These are phyloP conservation scores for Paraphoma chrysanthemicola DNA, from an alignment of 2,329 filamentous ascomycete genomes.

Conservation along the genomic window DNA sequence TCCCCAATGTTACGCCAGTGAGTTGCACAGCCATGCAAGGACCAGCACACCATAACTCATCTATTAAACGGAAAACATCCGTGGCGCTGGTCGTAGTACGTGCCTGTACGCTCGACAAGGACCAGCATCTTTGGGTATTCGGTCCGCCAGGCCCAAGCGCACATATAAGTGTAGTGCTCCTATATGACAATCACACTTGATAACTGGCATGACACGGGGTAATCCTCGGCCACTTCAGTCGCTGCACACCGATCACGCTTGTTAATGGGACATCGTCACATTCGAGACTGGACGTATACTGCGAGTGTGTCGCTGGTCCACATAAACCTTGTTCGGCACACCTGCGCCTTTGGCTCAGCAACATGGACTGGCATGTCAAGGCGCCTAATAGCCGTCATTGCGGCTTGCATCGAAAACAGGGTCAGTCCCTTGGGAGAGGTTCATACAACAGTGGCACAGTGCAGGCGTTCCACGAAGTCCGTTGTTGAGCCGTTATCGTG, in stretches of 20 bases:
- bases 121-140: not conserved
- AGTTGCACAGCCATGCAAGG: not conserved
- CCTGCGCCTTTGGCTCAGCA: not conserved
- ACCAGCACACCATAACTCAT: not conserved
- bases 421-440: no score
- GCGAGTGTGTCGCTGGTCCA: not conserved
- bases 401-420: no score
- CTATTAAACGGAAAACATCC: not conserved
- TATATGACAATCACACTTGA: not conserved
- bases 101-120: not conserved
- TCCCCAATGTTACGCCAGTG: not conserved
- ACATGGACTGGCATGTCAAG: not conserved
- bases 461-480: not conserved
- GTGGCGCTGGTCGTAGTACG: not conserved
- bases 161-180: not conserved
- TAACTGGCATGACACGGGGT: not conserved
- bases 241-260: not conserved
- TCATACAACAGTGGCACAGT: no score
- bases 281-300: not conserved
- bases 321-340: not conserved
- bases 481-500: not conserved
- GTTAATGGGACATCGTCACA: not conserved
- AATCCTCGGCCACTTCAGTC: not conserved
- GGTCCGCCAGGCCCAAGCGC: not conserved
- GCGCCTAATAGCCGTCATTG: not conserved